Evolutionary conservation across 768 basidiomycete genomes (phyloP), one percentile per base, ranked within the genome.

Genomic region (Rhodotorula babjevae): DNA sequence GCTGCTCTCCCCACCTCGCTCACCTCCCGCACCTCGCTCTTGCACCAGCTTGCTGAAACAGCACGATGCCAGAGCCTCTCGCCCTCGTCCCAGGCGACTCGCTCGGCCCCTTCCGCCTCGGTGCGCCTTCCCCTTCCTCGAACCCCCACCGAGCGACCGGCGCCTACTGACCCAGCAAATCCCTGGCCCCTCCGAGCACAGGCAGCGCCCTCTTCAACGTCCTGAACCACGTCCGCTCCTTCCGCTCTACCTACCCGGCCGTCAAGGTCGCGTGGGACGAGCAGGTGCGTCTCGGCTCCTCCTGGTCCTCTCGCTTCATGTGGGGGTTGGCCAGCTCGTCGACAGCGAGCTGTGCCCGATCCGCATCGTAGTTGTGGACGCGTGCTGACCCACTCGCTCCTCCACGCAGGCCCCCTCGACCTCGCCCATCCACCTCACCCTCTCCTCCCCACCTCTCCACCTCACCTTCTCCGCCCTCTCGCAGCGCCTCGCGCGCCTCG

Each of bases 61-160:
- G 25, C 50, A 27, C 11, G 11, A 57, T 36, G 19, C 2, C 31
- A 1, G 52, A 36, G 15, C 61, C 61, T 15, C 68, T 75, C 12
- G 65, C 68, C 1, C 67, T 75, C 23, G 10, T 44, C 8, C 77
- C 69, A 19, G 74, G 69, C 9, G 53, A 64, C 19, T n/a, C 67
- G 21, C 64, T 78, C 19, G 75, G 77, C 19, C 71, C 69, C 1
- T 78, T 76, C 67, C 58, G 61, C 40, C 75, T 77, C 25, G 74
- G 77, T 76, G 57, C 65, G 74, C 31, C n/a, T 27, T 27, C 31
- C 9, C 14, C 33, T 33, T 31, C 40, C 7, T 50, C 49, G 62
- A 40, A 53, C 58, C 66, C 56, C 50, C 42, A 31, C 55, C 31
- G 11, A 60, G 46, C 29, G 23, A n/a, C 55, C 68, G 25, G n/a